phyloP scores from a whole-genome alignment of 208 protist genomes.

The Trypanosomatidae sp. region DNA sequence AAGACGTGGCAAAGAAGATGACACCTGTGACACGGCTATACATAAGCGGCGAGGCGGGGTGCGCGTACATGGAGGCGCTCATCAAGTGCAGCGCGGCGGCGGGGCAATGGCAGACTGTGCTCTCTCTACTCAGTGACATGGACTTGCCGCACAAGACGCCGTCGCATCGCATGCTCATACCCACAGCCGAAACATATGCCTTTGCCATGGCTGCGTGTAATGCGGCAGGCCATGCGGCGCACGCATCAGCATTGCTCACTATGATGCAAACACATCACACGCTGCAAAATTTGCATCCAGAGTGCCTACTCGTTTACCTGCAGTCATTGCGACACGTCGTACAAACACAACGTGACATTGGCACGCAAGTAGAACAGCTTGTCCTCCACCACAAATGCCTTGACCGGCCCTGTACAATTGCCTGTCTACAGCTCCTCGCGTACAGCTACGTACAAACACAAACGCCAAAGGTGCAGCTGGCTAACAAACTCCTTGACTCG shows the following conservation, averaged over 20 bases:
- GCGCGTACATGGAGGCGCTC: conserved; percentile 55
- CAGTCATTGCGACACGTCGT: conserved; percentile 51
- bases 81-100: conserved; percentile 46
- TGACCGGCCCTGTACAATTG: conserved; percentile 43
- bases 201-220: conserved; percentile 62
- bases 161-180: conserved; percentile 45
- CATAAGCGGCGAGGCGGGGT: conserved; percentile 56
- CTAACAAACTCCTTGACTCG: conserved; percentile 9
- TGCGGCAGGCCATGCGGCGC: conserved; percentile 23
- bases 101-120: conserved; percentile 31
- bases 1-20: no score
- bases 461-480: conserved; percentile 19
- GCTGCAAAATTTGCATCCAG: conserved; percentile 41
- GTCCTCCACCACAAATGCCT: conserved; percentile 26
- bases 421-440: conserved; percentile 57
- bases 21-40: no score
- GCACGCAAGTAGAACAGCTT: conserved; percentile 26
- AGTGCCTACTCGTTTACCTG: conserved; percentile 46
- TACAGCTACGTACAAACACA: conserved; percentile 11
- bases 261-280: conserved; percentile 23
- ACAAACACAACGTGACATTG: conserved; percentile 9
- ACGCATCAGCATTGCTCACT: conserved; percentile 30
- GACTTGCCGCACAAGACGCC: conserved; percentile 16
- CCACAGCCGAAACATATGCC: conserved; percentile 52
- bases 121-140: conserved; percentile 31